Conservation (phyloP, 352 stramenopile species). For the Phytopythium aichiense region DNA sequence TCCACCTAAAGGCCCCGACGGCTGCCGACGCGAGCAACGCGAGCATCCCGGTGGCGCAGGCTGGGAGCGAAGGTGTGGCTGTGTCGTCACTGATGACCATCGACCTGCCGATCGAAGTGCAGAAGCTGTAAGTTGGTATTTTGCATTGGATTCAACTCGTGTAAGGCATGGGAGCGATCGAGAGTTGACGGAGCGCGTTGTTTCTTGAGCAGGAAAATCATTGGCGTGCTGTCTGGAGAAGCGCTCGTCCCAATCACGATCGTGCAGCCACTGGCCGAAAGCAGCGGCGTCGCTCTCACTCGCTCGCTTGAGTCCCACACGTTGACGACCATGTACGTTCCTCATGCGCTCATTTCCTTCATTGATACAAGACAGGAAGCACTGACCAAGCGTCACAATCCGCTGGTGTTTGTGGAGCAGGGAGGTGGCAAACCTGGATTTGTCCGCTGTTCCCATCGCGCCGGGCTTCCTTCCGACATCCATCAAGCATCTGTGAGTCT, state of each 20-base stretch:
- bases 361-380: background rate
- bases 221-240: background rate
- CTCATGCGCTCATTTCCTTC: background rate
- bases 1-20: slow-evolving; percentile 12
- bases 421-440: slow-evolving; percentile 31
- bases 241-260: slow-evolving; percentile 19
- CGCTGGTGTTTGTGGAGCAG: slow-evolving; percentile 5
- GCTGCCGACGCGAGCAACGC: background rate
- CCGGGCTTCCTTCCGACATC: slow-evolving; percentile 26
- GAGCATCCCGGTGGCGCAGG: background rate
- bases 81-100: slow-evolving; percentile 7
- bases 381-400: background rate
- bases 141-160: background rate
- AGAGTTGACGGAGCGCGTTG: background rate
- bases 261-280: slow-evolving; percentile 14
- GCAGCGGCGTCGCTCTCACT: slow-evolving; percentile 17
- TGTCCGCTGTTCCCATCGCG: slow-evolving; percentile 18
- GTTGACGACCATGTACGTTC: slow-evolving; percentile 23
- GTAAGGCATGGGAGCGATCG: background rate
- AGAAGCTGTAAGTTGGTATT: background rate
- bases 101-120: slow-evolving; percentile 5
- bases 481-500: slow-evolving; percentile 24
- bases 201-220: background rate
- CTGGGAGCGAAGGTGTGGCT: background rate
- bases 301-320: slow-evolving; percentile 15